Conservation (phyloP, 2,329 filamentous ascomycete genomes). For the Pyricularia pennisetigena region DNA sequence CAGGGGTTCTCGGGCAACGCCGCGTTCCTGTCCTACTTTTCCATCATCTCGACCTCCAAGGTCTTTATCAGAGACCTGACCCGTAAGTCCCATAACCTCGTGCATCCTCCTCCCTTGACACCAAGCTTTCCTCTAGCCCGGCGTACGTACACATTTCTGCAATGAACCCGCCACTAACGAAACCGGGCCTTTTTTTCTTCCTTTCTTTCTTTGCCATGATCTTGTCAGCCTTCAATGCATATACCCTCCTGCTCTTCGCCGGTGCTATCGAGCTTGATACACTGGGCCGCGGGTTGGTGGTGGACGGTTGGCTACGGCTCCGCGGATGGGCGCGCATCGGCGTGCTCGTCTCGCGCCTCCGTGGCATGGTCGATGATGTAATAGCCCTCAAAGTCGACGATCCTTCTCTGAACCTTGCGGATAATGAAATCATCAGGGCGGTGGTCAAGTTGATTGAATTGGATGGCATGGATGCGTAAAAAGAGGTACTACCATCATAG, state of each 20-base stretch:
- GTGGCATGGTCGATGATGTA: constrained; percentile 78
- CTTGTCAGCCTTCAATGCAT: constrained; percentile 80
- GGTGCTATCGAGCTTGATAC: constrained; percentile 82
- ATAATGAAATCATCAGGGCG: constrained; percentile 61
- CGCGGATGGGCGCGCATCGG: constrained; percentile 93
- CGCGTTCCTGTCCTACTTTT: constrained; percentile 81
- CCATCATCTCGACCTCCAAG: constrained; percentile 84
- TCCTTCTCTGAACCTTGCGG: constrained; percentile 48
- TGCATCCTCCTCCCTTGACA: background rate
- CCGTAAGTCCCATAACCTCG: constrained; percentile 43
- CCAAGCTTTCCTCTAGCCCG: background rate
- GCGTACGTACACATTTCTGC: background rate
- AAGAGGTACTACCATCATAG: constrained; percentile 2
- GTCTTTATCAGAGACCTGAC: constrained; percentile 87
- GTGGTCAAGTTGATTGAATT: constrained; percentile 79
- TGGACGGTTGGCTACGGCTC: constrained; percentile 82
- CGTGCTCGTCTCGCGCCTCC: constrained; percentile 72
- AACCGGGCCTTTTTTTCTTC: too few species aligned
- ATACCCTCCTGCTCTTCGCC: constrained; percentile 78
- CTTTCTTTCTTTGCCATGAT: too few species aligned
- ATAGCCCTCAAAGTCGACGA: constrained; percentile 74
- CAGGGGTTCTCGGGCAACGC: constrained; percentile 68
- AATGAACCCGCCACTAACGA: background rate
- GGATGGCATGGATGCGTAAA: constrained; percentile 68
- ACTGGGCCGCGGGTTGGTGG: constrained; percentile 72